Conservation (phyloP, 2,329 filamentous ascomycete species). For the Hymenoscyphus albidus region DNA sequence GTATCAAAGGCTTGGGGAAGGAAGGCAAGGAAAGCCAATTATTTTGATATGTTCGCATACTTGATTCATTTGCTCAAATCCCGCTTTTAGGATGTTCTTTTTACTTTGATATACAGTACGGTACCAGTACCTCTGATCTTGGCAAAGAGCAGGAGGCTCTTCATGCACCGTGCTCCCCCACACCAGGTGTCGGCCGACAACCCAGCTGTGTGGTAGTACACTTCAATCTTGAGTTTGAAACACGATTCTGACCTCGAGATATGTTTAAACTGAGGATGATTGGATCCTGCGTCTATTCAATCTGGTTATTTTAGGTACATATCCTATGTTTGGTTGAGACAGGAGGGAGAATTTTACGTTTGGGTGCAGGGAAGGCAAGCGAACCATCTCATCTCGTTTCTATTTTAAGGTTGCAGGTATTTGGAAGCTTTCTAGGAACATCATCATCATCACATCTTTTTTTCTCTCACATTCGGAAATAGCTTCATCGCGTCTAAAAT, state of each 20-base stretch:
- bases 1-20: no score
- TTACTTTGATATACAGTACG: no score
- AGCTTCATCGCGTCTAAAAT: not conserved
- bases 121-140: no score
- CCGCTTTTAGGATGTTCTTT: no score
- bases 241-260: not conserved
- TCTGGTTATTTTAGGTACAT: not conserved
- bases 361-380: no score
- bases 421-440: not conserved
- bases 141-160: slow-evolving; percentile 7
- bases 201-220: not conserved
- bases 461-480: not conserved
- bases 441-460: not conserved
- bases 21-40: no score
- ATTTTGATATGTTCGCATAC: no score
- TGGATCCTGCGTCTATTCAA: no score
- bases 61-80: no score
- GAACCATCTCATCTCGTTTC: not conserved
- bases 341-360: no score
- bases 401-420: not conserved
- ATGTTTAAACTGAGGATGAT: not conserved
- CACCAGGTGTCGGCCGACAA: slow-evolving; percentile 1
- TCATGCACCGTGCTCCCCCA: slow-evolving; percentile 2
- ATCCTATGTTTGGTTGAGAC: no score
- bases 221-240: not conserved